Conservation (phyloP, 345 rosid species). For the Syzygium oleosum region DNA sequence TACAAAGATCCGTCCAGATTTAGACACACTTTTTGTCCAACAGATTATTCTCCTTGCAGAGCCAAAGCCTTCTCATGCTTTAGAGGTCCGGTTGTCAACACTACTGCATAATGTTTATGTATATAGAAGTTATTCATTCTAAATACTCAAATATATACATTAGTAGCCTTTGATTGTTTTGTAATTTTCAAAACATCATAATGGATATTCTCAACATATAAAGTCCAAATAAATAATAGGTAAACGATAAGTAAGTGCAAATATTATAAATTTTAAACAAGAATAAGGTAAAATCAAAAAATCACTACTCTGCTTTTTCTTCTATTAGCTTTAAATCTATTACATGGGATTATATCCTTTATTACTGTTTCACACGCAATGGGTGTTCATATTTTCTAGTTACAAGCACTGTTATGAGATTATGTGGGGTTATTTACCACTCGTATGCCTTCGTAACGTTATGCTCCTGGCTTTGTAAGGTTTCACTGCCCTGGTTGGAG, state of each 20-base stretch:
- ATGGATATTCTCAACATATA: neutral
- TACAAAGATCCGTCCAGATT: neutral
- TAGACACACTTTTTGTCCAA: neutral
- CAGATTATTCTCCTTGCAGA: neutral
- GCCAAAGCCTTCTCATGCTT: neutral
- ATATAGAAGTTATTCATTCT: neutral
- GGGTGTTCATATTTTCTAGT: fast-evolving
- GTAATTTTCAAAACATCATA: neutral
- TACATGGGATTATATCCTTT: no score
- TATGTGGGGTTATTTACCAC: no score
- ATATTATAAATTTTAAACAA: no score
- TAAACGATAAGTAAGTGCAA: no score
- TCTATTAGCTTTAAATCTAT: no score
- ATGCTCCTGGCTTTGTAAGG: neutral
- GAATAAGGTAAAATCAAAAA: no score
- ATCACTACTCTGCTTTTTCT: neutral
- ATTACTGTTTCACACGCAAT: fast-evolving
- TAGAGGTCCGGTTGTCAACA: neutral
- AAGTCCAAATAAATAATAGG: no score
- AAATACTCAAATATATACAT: neutral
- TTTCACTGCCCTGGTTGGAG: neutral
- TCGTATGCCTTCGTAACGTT: neutral
- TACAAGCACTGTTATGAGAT: neutral
- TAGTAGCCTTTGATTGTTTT: neutral
- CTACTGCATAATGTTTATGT: neutral